These are phyloP conservation scores for Cichorium intybus DNA, from an alignment of 140 eudicot species.

Conservation along the genomic window DNA sequence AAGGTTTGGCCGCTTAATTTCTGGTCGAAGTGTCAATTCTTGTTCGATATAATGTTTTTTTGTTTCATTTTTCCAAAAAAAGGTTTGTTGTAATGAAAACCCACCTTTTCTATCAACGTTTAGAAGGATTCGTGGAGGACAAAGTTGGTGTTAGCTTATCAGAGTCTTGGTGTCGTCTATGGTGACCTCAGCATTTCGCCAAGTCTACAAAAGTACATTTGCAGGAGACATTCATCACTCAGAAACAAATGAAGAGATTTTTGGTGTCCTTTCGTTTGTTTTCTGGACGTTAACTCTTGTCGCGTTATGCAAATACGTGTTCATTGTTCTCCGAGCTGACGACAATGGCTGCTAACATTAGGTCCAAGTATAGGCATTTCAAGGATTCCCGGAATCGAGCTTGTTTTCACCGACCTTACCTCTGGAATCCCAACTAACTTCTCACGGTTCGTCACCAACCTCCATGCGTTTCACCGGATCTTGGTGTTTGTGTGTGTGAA, in stretches of 20 bases:
- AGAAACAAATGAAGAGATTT: constrained; percentile 45
- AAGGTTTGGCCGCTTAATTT: constrained; percentile 26
- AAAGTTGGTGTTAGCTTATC: constrained; percentile 57
- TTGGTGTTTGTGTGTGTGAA: constrained; percentile 75
- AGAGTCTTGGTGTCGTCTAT: constrained; percentile 66
- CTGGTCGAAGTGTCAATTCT: no score
- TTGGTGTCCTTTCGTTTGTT: constrained; percentile 57
- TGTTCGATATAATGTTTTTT: no score
- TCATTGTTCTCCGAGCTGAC: constrained; percentile 63
- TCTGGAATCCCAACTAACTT: constrained; percentile 89
- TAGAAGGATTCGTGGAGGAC: constrained; percentile 45
- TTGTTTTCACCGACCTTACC: constrained; percentile 68
- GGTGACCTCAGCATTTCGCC: constrained; percentile 74
- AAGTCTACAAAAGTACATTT: constrained; percentile 76
- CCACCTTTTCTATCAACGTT: no score
- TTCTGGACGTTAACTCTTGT: constrained; percentile 55
- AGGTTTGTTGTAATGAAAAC: no score
- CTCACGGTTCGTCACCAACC: constrained; percentile 76
- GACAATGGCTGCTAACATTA: constrained; percentile 67
- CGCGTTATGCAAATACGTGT: constrained; percentile 56
- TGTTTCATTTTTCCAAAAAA: no score
- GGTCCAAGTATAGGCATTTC: constrained; percentile 76
- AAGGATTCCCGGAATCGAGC: constrained; percentile 84
- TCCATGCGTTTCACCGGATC: constrained; percentile 87
- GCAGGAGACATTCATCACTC: constrained; percentile 59